Conservation (phyloP, 805 yeast species). For the Yarrowia alimentaria region DNA sequence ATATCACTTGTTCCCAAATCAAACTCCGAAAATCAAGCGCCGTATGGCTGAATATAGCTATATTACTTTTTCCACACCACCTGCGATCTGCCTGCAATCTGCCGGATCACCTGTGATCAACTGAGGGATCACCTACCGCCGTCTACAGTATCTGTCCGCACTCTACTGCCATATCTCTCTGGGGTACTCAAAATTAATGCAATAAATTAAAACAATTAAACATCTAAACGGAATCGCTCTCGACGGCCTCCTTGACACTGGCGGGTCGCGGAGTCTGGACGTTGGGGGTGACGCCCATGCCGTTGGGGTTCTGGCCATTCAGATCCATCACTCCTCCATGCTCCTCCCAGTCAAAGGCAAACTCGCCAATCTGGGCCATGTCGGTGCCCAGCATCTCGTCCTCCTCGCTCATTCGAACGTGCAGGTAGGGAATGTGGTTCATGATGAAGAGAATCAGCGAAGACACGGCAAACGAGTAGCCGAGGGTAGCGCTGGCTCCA, state of each 20-base stretch:
- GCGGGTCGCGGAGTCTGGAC: constrained; percentile 22
- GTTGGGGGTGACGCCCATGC: constrained; percentile 20
- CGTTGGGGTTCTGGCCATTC: constrained; percentile 7
- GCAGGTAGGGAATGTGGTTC: constrained; percentile 81
- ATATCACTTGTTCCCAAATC: too few species aligned
- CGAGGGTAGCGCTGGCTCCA: constrained; percentile 66
- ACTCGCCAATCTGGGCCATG: constrained; percentile 86
- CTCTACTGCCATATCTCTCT: too few species aligned
- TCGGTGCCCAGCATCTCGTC: constrained; percentile 91
- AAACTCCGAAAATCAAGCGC: too few species aligned
- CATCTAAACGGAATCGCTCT: constrained; percentile 16
- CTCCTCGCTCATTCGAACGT: constrained; percentile 80
- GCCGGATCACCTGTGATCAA: too few species aligned
- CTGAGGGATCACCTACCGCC: too few species aligned
- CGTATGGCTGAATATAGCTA: too few species aligned
- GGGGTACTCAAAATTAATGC: constrained; percentile 16
- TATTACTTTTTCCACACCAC: too few species aligned
- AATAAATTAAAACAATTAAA: constrained; percentile 10
- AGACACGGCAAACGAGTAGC: constrained; percentile 80
- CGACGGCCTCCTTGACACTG: constrained; percentile 18
- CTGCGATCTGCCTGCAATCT: too few species aligned
- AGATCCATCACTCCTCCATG: constrained; percentile 25
- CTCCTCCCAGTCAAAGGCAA: constrained; percentile 49
- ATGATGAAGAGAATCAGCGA: constrained; percentile 63
- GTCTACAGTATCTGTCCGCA: too few species aligned